Conservation (phyloP, 2,329 filamentous ascomycete genomes). For the Paracoccidioides brasiliensis region DNA sequence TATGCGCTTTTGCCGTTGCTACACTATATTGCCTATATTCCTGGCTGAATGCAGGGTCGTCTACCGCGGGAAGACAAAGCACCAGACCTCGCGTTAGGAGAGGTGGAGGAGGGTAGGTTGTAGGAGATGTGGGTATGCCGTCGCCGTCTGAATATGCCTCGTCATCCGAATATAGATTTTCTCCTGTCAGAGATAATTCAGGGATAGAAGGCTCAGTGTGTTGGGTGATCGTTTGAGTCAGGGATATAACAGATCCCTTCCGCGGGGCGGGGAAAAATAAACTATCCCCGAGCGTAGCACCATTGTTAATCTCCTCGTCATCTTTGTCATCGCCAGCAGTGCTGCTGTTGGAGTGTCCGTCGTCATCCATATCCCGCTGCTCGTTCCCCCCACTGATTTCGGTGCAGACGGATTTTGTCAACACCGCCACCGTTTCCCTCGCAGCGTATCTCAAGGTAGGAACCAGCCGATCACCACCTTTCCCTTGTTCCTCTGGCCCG, state of each 20-base stretch:
- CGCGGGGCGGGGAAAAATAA: constrained; percentile 14
- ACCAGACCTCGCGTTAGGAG: constrained; percentile 25
- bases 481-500: constrained; percentile 22
- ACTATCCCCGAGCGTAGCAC: constrained; percentile 6
- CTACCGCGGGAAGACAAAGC: constrained; percentile 23
- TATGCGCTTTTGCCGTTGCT: constrained; percentile 27
- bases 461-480: constrained; percentile 30
- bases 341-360: not conserved
- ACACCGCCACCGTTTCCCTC: constrained; percentile 27
- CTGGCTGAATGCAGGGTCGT: constrained; percentile 20
- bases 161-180: not conserved
- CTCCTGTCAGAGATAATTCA: constrained; percentile 2
- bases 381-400: constrained; percentile 25
- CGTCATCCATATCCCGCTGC: constrained; percentile 6
- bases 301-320: constrained; percentile 9
- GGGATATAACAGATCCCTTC: constrained; percentile 30
- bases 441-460: constrained; percentile 31
- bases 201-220: constrained; percentile 21
- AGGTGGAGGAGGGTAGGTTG: constrained; percentile 18
- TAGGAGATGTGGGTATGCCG: not conserved
- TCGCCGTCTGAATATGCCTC: constrained; percentile 8
- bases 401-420: constrained; percentile 27
- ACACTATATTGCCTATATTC: constrained; percentile 25
- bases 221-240: constrained; percentile 28
- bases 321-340: constrained; percentile 9